A percentile compares a stretch with the other conserved stretches of the same genome.
These are phyloP conservation scores for Tricharina praecox DNA, from an alignment of 495 filamentous ascomycete species.

Conservation along the genomic window DNA sequence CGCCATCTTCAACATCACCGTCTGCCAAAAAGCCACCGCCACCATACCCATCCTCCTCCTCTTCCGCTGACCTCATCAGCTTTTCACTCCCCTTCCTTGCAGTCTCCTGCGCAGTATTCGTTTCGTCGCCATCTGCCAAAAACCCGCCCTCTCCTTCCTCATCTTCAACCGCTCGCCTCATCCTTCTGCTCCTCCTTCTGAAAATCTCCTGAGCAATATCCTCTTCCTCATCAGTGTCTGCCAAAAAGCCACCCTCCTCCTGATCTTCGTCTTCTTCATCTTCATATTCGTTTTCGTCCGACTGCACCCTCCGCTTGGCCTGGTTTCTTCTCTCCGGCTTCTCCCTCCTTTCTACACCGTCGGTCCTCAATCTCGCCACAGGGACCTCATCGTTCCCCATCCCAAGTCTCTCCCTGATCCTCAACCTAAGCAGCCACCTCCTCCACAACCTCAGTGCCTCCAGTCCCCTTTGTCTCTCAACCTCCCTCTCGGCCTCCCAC, in stretches of 20 bases:
- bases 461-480: constrained; percentile 37
- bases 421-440: constrained; percentile 52
- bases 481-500: constrained; percentile 42
- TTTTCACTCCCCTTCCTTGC: no score
- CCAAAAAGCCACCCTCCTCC: constrained; percentile 33
- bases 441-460: constrained; percentile 58
- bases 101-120: no score
- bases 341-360: not conserved
- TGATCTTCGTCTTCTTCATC: constrained; percentile 25
- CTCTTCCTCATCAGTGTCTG: constrained; percentile 33
- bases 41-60: no score
- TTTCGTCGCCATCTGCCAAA: constrained; percentile 9
- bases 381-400: constrained; percentile 51
- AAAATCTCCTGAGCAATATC: no score
- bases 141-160: constrained; percentile 5
- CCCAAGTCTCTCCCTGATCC: constrained; percentile 49
- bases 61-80: no score
- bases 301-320: constrained; percentile 13
- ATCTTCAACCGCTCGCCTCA: constrained; percentile 33
- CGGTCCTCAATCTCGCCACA: constrained; percentile 35
- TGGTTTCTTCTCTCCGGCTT: constrained; percentile 15
- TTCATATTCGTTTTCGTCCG: constrained; percentile 17
- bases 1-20: constrained; percentile 10
- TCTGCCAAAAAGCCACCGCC: constrained; percentile 25
- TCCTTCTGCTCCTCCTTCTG: no score